Base-by-base conservation (phyloP, 345 rosid genomes). In the Linum usitatissimum region DNA sequence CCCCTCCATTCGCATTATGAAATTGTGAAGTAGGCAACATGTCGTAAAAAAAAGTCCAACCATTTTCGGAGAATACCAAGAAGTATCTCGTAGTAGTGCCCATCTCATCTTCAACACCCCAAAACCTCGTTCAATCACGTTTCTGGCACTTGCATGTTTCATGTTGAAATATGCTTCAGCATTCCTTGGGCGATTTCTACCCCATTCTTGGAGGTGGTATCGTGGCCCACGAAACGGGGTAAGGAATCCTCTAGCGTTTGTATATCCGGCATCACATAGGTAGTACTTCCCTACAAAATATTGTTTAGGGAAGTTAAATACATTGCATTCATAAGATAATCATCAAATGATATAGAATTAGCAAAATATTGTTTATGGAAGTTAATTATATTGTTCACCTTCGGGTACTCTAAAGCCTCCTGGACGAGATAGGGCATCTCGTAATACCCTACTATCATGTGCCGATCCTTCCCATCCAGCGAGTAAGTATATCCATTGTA, bases 401-500 rank as follows among this genome's bases (percentile, higher is more conserved):
- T 63, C 34, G 2, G 57, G 55, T 2, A 63, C 57, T 14, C 51
- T 18, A 14, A 63, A 28, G 1, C 39, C 66, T 19, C 51, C 40
- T 53, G 0, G 28, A 18, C 57, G 20, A 63, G 3, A 18, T 7
- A 63, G 20, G 15, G 66, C 66, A 45, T 63, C 57, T 13, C 57
- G 20, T 0, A 63, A 23, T 9, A 63, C 57, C 36, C 36, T 63
- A 48, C 18, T 18, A 28, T 63, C 57, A 3, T n/a, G 39, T 2
- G 39, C 40, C 3, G 66, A 63, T 6, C 66, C 57, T 49, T 63
- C 66, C 34, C 57, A 63, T 2, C 66, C 39, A 39, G 65, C 30
- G 10, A 62, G 40, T 0, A 38, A 14, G 12, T 62, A 62, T 8
- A 45, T 62, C 6, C 38, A 62, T 10, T 40, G 55, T 5, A 40